A percentile compares a stretch with the other conserved stretches of the same genome.
These are phyloP conservation scores for Talinum fruticosum DNA, from an alignment of 148 eudicot species.

Conservation along the genomic window DNA sequence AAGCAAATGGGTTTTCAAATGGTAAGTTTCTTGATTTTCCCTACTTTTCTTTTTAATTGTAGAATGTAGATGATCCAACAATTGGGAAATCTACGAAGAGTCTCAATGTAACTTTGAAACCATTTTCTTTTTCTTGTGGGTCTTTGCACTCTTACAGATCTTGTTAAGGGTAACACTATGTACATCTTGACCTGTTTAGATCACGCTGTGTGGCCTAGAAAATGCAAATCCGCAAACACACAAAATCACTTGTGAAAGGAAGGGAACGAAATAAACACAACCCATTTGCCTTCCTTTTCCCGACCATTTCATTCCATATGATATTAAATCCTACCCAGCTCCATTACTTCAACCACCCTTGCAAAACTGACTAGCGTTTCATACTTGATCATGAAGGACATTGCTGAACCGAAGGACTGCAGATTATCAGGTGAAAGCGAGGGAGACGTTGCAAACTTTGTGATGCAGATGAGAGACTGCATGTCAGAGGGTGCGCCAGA, in stretches of 20 bases:
- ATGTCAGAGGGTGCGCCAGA: constrained; percentile 33
- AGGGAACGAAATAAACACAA: neutral
- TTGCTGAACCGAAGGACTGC: constrained; percentile 32
- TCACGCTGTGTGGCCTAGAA: neutral
- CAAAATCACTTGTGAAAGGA: neutral
- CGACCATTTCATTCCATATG: neutral
- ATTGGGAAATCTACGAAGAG: neutral
- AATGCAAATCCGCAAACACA: too few relatives aligned
- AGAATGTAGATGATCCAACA: neutral
- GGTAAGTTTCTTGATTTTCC: constrained; percentile 35
- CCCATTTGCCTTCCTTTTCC: neutral
- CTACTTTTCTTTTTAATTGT: neutral
- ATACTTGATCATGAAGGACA: constrained; percentile 13
- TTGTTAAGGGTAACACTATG: neutral
- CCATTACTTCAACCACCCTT: neutral
- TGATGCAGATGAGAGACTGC: constrained; percentile 32
- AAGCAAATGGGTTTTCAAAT: constrained; percentile 31
- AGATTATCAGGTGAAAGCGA: constrained; percentile 19
- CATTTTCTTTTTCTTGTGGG: neutral
- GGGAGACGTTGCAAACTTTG: constrained; percentile 15
- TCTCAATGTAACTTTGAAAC: too few relatives aligned
- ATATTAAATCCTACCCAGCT: neutral
- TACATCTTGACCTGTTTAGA: neutral
- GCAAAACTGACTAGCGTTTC: neutral
- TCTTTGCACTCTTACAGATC: neutral